Evolutionary conservation across 2,329 filamentous ascomycete species (phyloP), one percentile per base, ranked within the genome.

Genomic region (Fusarium liriodendri): DNA sequence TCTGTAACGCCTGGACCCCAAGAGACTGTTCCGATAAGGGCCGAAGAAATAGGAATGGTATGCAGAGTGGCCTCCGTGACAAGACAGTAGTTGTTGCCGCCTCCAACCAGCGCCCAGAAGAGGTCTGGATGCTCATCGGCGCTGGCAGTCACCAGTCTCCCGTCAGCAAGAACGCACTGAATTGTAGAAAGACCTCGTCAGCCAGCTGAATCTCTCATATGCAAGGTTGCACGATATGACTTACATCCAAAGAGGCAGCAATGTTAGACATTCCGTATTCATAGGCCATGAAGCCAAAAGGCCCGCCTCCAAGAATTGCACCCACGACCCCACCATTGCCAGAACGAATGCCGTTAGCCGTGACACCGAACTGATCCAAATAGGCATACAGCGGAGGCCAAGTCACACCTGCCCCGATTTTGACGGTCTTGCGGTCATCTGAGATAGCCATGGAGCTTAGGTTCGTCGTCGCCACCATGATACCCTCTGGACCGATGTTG

Each of bases 41-140:
- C 47, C 3, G 47, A 54, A n/a, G 47, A 54, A n/a, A 54, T 54
- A 6, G 47, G 47, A n/a, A 32, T 54, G n/a, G 47, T 54, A 13
- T 54, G 29, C 18, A 60, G 35, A 42, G 57, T 60, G 14, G 57
- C 57, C 18, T 60, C 9, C 16, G 57, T 60, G 25, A 60, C 57
- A 60, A 60, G 18, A 2, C 57, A 37, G 57, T 60, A 60, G 57
- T 60, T 60, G 57, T 60, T 60, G 4, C 57, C 57, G 22, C 57
- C 57, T 60, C 57, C 57, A 42, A 60, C 35, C 9, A 60, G 35
- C 22, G 57, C 57, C 35, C 57, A 60, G 57, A 60, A 60, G 11
- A 60, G 57, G 16, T 60, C 57, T 22, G 37, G 57, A 32, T 60
- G 57, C 3, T 60, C 57, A 60, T 42, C 57, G n/a, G 35, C 57